phyloP scores from a whole-genome alignment of 148 eudicot species.

The Rhododendron kiyosumense region DNA sequence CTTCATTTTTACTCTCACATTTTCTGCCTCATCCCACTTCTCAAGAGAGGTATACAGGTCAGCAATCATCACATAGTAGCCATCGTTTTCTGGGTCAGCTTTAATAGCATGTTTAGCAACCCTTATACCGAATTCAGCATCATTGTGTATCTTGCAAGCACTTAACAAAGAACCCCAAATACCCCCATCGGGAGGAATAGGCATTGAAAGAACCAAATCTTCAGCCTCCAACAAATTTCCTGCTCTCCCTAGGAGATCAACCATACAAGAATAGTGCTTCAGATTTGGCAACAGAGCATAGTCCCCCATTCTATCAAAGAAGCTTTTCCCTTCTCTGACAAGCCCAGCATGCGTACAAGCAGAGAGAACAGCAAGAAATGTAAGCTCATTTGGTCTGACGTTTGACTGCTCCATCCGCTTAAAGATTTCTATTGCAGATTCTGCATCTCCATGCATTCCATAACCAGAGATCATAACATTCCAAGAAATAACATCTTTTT shows the following conservation, averaged over 20 bases:
- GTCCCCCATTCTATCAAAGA: constrained; percentile 46
- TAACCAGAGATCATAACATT: constrained; percentile 79
- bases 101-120: constrained; percentile 51
- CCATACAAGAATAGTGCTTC: constrained; percentile 68
- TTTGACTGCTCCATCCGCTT: constrained; percentile 44
- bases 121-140: constrained; percentile 49
- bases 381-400: constrained; percentile 51
- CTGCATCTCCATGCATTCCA: constrained; percentile 66
- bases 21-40: constrained; percentile 63
- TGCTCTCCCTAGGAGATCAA: constrained; percentile 65
- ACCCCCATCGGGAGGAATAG: constrained; percentile 63
- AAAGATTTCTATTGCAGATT: constrained; percentile 47
- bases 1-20: constrained; percentile 54
- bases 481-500: constrained; percentile 57
- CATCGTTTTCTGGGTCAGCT: constrained; percentile 68
- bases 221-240: constrained; percentile 68
- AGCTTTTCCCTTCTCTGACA: constrained; percentile 40
- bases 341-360: constrained; percentile 71
- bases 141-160: constrained; percentile 63
- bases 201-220: constrained; percentile 56
- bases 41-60: constrained; percentile 51
- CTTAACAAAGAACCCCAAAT: constrained; percentile 69
- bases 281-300: constrained; percentile 44
- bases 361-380: constrained; percentile 57
- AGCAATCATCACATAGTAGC: constrained; percentile 52